Evolutionary conservation across 2,329 filamentous ascomycete species (phyloP), one percentile per base, ranked within the genome.

Genomic region (Fusarium sarcochroum): DNA sequence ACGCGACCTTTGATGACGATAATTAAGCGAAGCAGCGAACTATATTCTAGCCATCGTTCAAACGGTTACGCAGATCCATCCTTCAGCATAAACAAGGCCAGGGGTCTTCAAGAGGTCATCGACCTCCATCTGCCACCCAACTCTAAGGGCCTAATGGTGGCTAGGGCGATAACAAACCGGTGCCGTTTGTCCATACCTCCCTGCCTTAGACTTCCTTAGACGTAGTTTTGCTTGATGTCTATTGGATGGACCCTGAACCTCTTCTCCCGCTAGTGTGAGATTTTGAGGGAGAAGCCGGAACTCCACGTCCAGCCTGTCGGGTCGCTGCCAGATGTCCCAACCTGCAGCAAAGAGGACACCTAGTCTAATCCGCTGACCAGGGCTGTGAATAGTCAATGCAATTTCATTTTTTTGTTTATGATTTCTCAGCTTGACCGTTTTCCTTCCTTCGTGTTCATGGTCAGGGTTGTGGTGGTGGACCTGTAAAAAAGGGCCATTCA

Each of bases 101-200:
- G 51, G 52, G 66, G 68, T 64, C 66, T 62, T 46, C 35, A 53
- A 45, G 49, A 56, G 53, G 61, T 55, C 61, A 63, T 61, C 51
- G 53, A 68, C 61, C 65, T 67, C 54, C 58, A 50, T 45, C 44
- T 53, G 20, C 56, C 50, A 66, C 55, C 66, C 58, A 69, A 63
- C 61, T 68, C 54, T 69, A 30, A 46, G 53, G 56, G 38, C 46
- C 60, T 68, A 47, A 59, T 71, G 66, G 61, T 67, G 73, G 69
- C 65, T 54, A 58, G 57, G 65, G 73, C 76, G 76, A 77, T 75
- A 77, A 78, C 67, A 76, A 76, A 77, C 75, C 76, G 75, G 76
- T 73, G 59, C 58, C 46, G 50, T 51, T 61, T 54, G 37, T 53
- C 38, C 58, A 52, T 37, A 54, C 47, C 66, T 68, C 65, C 69